Conservation (phyloP, 805 yeast species). For the Saccharomycopsis schoenii region DNA sequence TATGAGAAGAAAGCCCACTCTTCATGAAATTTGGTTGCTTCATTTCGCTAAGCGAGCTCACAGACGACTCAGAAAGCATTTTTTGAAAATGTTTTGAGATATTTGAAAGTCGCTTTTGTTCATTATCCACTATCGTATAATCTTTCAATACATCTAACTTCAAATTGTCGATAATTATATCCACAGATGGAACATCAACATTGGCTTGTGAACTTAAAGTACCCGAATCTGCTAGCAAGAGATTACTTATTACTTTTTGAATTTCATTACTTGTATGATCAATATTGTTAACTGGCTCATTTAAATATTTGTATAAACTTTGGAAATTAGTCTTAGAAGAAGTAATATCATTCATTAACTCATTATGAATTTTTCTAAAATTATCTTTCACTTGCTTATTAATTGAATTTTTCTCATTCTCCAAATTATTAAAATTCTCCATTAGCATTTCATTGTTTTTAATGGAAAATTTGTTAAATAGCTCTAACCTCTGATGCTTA, state of each 20-base stretch:
- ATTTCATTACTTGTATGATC: neutral
- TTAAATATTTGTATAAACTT: neutral
- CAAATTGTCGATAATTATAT: neutral
- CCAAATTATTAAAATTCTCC: neutral
- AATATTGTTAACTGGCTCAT: neutral
- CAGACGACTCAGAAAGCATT: neutral
- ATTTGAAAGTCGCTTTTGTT: neutral
- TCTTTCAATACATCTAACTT: neutral
- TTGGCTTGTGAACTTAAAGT: neutral
- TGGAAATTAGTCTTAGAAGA: neutral
- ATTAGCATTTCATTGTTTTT: slow-evolving; percentile 1
- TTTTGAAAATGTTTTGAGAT: neutral
- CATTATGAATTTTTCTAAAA: neutral
- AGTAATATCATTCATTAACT: neutral
- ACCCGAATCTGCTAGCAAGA: neutral
- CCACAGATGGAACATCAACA: neutral
- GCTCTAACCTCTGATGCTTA: slow-evolving; percentile 5
- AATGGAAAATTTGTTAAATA: neutral
- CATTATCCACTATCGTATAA: neutral
- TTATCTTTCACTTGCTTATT: neutral
- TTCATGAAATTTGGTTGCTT: neutral
- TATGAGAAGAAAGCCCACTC: neutral
- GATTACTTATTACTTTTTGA: slow-evolving; percentile 1
- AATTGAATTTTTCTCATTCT: neutral
- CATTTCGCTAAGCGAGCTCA: no score